phyloP scores from a whole-genome alignment of 768 basidiomycete genomes.

The Xerocomellus intermedius region DNA sequence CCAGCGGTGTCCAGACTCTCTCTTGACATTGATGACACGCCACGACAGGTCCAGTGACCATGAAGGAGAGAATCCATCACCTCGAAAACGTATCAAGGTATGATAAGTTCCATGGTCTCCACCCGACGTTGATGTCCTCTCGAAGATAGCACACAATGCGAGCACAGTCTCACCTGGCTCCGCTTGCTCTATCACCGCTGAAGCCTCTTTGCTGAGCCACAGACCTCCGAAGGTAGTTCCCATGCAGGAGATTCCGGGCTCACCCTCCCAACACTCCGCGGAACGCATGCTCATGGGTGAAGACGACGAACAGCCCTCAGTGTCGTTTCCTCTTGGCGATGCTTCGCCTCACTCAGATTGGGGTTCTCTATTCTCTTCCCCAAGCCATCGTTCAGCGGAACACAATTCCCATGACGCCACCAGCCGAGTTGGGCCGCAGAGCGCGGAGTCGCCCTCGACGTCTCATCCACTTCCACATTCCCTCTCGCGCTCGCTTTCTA shows the following conservation, averaged over 20 bases:
- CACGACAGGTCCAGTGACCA: constrained; percentile 3
- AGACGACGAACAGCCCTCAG: neutral
- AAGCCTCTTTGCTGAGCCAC: neutral
- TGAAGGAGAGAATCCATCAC: constrained; percentile 24
- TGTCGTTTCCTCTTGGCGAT: neutral
- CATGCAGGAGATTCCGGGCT: neutral
- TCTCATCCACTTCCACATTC: neutral
- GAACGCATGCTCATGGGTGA: neutral
- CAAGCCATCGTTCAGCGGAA: neutral
- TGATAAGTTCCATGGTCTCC: neutral
- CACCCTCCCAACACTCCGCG: neutral
- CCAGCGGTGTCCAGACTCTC: neutral
- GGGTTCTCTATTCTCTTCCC: constrained; percentile 23
- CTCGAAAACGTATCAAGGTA: constrained; percentile 40
- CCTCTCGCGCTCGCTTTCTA: constrained; percentile 13
- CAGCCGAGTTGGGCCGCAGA: neutral
- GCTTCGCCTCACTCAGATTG: constrained; percentile 9
- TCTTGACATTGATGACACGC: neutral
- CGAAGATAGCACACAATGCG: constrained; percentile 19
- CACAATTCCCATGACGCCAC: neutral
- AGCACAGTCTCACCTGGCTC: neutral
- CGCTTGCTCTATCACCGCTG: neutral
- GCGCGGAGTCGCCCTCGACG: neutral
- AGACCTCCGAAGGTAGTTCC: neutral
- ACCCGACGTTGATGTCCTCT: constrained; percentile 10